A percentile compares a stretch with the other conserved stretches of the same genome.
Conservation (phyloP, 768 basidiomycete genomes). For the Lactarius evosmus region DNA sequence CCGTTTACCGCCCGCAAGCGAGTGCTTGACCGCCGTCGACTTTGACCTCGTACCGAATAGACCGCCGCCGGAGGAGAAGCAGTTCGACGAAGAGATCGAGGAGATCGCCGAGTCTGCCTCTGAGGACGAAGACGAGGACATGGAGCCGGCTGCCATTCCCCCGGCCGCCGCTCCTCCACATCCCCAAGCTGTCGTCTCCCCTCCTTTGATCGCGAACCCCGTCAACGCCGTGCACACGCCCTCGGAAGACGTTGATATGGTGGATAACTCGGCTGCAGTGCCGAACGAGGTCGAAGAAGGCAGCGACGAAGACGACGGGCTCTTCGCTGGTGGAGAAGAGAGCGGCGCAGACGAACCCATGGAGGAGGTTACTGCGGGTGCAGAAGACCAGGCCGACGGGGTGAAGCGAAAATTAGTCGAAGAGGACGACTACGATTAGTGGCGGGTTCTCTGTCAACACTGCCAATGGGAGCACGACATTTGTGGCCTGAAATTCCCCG, state of each 20-base stretch:
- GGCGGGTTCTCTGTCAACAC: neutral
- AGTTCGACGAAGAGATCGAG: slow-evolving; percentile 79
- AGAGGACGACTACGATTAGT: slow-evolving; percentile 81
- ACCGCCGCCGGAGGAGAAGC: slow-evolving; percentile 70
- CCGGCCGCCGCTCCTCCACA: slow-evolving; percentile 28
- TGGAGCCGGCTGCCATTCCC: slow-evolving; percentile 62
- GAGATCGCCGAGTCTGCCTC: slow-evolving; percentile 76
- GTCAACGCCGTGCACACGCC: slow-evolving; percentile 62
- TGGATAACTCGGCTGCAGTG: slow-evolving; percentile 35
- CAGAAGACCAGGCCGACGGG: slow-evolving; percentile 45
- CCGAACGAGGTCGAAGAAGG: slow-evolving; percentile 51
- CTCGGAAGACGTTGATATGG: slow-evolving; percentile 63
- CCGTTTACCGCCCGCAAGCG: slow-evolving; percentile 63
- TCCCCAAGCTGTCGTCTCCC: slow-evolving; percentile 19
- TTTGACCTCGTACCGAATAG: slow-evolving; percentile 86
- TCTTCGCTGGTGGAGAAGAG: slow-evolving; percentile 75
- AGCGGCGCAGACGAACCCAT: slow-evolving; percentile 71
- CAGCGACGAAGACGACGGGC: slow-evolving; percentile 74
- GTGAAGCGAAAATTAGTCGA: slow-evolving; percentile 78
- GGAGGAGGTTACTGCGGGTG: slow-evolving; percentile 61
- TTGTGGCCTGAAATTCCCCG: neutral
- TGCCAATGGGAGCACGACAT: neutral
- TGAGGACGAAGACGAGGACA: slow-evolving; percentile 62
- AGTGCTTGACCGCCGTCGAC: slow-evolving; percentile 76
- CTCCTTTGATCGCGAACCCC: slow-evolving; percentile 34